Conservation (phyloP, 2,329 filamentous ascomycete species). For the Pseudogymnoascus sp. region DNA sequence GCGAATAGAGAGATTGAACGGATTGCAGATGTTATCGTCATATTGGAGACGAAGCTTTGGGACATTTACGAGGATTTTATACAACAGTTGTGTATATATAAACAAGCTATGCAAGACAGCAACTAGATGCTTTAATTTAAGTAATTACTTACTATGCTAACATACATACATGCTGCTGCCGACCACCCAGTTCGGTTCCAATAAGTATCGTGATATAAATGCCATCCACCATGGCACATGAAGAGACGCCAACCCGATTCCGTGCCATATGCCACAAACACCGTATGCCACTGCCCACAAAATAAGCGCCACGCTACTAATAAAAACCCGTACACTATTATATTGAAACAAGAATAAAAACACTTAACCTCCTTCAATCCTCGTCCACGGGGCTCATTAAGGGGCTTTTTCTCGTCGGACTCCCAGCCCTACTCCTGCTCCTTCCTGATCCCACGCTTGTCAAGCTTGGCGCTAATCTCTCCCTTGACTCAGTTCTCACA, state of each 20-base stretch:
- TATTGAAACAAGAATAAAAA: neutral
- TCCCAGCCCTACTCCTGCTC: constrained; percentile 38
- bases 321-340: neutral
- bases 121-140: constrained; percentile 4
- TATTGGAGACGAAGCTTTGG: neutral
- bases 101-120: neutral
- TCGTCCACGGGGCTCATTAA: constrained; percentile 46
- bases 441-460: constrained; percentile 48
- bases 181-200: neutral
- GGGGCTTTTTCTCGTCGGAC: constrained; percentile 50
- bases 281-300: constrained; percentile 2
- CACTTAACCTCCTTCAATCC: constrained; percentile 23
- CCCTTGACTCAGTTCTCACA: constrained; percentile 78
- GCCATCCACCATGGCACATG: neutral
- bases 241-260: neutral
- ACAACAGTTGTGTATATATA: neutral
- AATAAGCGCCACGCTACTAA: constrained; percentile 11
- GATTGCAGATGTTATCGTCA: neutral
- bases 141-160: constrained; percentile 6
- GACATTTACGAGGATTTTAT: neutral
- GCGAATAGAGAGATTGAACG: neutral
- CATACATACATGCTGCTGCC: neutral
- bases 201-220: constrained; percentile 3
- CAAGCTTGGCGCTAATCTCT: constrained; percentile 57
- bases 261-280: constrained; percentile 9